Base-by-base conservation (phyloP, 1,139 yeast species). In the Yamadazyma diospyri region DNA sequence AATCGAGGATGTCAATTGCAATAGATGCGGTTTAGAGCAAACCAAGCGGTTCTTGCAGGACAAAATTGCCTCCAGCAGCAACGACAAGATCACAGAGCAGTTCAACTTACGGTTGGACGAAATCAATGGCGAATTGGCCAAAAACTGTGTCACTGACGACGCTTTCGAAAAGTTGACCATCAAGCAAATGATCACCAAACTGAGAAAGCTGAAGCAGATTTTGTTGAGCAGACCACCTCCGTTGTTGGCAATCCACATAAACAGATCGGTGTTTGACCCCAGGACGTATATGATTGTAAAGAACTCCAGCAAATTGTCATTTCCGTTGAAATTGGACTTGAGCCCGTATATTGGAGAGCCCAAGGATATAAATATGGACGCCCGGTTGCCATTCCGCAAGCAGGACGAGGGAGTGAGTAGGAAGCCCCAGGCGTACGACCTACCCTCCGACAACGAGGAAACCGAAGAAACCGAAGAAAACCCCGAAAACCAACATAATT, bases 1-100 rank as follows among this genome's bases (percentile, higher is more conserved):
- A 19, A 88, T 88, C 41, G 88, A 87, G 45, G 96, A 88, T 33
- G 97, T 88, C 27, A 92, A 87, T 57, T 88, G 97, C 62, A 86
- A 88, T 55, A 69, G 97, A 50, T 88, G 97, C 65, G 92, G 94
- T 5, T 64, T 88, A 44, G 55, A 61, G 18, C 81, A 81, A 38
- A 81, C 86, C 11, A 61, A 60, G 30, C 69, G 67, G 8, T 81
- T 75, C 40, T 59, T 84, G 30, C 38, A 46, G 10, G 65, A 58
- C 13, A 72, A 73, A 40, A 40, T 77, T 2, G 52, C 54, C 3
- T 54, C 53, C 13, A 48, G 63, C 20, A 44, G 56, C 4, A 57
- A 56, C 28, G 69, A 59, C 6, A 69, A 69, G 36, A 53, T 79
- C 16, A 50, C 57, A 2, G 58, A 55, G 5, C 72, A 77, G 34